Percentiles rank a stretch among this genome's conserved stretches.
These are phyloP conservation scores for Gastrolobium villosum DNA, from an alignment of 306 rosid species.

Conservation along the genomic window DNA sequence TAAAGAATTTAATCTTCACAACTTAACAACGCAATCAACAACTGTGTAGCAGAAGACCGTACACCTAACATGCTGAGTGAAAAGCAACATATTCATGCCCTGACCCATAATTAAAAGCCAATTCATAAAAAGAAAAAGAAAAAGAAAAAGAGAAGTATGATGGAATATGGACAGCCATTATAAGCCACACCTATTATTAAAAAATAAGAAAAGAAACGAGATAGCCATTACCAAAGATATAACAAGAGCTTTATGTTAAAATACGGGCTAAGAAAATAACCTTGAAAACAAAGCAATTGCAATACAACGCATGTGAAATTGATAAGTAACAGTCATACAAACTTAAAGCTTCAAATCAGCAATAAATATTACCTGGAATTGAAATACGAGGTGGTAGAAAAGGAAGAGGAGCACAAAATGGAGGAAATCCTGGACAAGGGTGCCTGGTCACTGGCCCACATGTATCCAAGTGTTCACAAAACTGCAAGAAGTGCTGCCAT, in stretches of 20 bases:
- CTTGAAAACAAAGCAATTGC: background rate
- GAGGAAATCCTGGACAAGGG: conserved; percentile 86
- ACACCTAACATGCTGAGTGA: background rate
- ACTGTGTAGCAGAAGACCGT: background rate
- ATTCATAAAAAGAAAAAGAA: background rate
- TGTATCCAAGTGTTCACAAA: conserved; percentile 73
- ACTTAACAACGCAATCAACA: background rate
- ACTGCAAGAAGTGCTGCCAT: conserved; percentile 59
- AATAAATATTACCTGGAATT: conserved; percentile 64
- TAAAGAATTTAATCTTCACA: conserved; percentile 16
- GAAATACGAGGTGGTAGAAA: conserved; percentile 77
- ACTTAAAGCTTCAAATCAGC: conserved; percentile 22
- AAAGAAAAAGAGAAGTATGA: too few relatives aligned
- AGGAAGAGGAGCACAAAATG: conserved; percentile 86
- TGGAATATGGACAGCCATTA: too few relatives aligned
- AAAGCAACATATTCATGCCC: background rate
- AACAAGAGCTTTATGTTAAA: background rate
- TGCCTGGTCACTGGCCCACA: conserved; percentile 83
- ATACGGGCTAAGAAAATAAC: background rate
- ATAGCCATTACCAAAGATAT: background rate
- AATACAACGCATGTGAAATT: background rate
- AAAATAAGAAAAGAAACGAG: background rate
- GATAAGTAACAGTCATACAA: background rate
- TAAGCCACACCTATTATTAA: background rate
- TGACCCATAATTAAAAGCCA: background rate